Conservation (phyloP, 2,329 filamentous ascomycete genomes). For the Davidsoniella neocaledoniae region DNA sequence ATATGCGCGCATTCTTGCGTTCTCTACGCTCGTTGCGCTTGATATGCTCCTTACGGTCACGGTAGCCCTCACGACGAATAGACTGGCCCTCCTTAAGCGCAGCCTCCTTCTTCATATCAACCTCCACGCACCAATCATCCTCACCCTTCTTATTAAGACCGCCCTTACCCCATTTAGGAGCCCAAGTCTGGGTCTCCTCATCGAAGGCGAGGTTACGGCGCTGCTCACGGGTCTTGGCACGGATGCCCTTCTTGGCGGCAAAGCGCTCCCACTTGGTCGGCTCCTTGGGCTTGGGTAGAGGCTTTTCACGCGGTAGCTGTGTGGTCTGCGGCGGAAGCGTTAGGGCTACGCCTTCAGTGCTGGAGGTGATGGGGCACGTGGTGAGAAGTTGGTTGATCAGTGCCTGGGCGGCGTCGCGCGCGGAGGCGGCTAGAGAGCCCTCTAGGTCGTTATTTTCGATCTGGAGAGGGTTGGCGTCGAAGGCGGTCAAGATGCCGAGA, state of each 20-base stretch:
- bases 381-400: constrained; percentile 90
- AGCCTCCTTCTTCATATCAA: constrained; percentile 59
- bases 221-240: constrained; percentile 66
- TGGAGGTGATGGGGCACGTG: constrained; percentile 63
- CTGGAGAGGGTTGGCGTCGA: constrained; percentile 70
- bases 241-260: constrained; percentile 92
- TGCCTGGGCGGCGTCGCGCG: constrained; percentile 78
- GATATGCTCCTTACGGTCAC: constrained; percentile 49
- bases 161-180: constrained; percentile 88
- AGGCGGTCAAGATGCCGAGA: constrained; percentile 69
- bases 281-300: constrained; percentile 62
- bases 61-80: constrained; percentile 44
- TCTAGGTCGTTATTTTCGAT: constrained; percentile 41
- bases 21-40: constrained; percentile 54
- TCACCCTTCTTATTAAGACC: constrained; percentile 74
- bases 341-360: constrained; percentile 55
- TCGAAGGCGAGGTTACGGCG: constrained; percentile 64
- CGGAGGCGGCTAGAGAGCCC: constrained; percentile 47
- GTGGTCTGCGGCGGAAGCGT: constrained; percentile 56
- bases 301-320: constrained; percentile 75
- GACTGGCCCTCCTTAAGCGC: constrained; percentile 44
- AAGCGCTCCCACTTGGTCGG: constrained; percentile 94
- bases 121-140: constrained; percentile 80
- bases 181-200: constrained; percentile 72
- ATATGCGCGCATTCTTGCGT: constrained; percentile 46